Base-by-base conservation (phyloP, 2,329 filamentous ascomycete genomes). In the Cladophialophora yegresii region DNA sequence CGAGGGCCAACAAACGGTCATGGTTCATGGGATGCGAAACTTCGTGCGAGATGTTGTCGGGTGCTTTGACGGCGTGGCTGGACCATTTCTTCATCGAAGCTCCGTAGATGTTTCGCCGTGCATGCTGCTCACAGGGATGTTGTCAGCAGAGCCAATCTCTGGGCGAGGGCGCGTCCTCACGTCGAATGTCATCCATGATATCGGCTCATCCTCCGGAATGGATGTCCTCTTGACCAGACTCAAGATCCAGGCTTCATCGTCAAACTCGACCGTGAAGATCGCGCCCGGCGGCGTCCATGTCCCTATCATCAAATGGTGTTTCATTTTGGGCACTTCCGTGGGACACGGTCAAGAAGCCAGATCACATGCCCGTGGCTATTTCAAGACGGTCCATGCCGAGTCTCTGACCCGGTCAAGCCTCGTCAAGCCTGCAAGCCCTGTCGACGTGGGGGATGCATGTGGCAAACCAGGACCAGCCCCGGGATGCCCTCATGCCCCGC, bases 71-170 rank as follows among this genome's bases (percentile, higher is more conserved):
- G 53, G 87, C 81, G 76, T 91, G 93, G 75, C 89, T 92, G 56
- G 89, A 89, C 91, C 91, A 96, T 76, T 92, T 93, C 83, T 96
- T 96, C 91, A 95, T 95, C 66, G 91, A 90, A 3, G 92, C 88
- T 72, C 92, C 92, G 76, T 96, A 96, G 66, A 96, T 88, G 75
- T 90, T 89, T 78, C 92, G 93, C 73, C 89, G 90, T 67, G 84
- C 81, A 78, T 96, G 91, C 88, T 93, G 73, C n/a, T 36, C 43
- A 28, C 13, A 16, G 33, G 7, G 28, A 30, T 26, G 45, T 51
- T 32, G 22, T 43, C 6, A 20, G 30, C 32, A 54, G 26, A 43
- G 6, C 16, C 16, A 43, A 43, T 43, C 16, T 43, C 16, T n/a
- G 10, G 5, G 5, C 8, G 10, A 20, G 33, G 5, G 9, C 8